Conservation (phyloP, 495 filamentous ascomycete genomes). For the Hypomontagnella submonticulosa region DNA sequence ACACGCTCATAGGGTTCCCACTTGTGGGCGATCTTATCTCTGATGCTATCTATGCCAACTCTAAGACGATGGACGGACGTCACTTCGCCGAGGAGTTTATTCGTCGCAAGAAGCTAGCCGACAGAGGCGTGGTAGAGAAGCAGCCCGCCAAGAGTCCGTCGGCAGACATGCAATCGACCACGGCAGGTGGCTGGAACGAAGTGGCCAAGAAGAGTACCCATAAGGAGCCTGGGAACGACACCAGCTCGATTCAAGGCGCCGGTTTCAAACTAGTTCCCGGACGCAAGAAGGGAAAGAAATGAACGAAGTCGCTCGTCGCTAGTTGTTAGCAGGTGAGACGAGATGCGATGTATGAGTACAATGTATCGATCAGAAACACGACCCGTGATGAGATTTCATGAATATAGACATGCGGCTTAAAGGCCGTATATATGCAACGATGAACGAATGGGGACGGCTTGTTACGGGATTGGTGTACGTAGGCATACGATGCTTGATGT, state of each 20-base stretch:
- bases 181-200: conserved; percentile 88
- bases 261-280: conserved; percentile 89
- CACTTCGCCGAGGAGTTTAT: conserved; percentile 96
- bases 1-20: conserved; percentile 77
- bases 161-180: conserved; percentile 58
- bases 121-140: conserved; percentile 81
- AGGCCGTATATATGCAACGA: not conserved
- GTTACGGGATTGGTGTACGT: no score
- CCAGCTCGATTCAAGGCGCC: conserved; percentile 65
- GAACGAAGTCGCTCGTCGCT: not conserved
- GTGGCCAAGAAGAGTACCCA: conserved; percentile 87
- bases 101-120: conserved; percentile 88
- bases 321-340: not conserved
- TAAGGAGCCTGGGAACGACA: conserved; percentile 57
- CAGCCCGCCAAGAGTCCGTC: conserved; percentile 61
- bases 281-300: conserved; percentile 93
- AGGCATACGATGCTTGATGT: no score
- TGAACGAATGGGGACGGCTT: conserved; percentile 1
- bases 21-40: conserved; percentile 82
- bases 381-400: conserved; percentile 7
- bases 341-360: conserved; percentile 8
- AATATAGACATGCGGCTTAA: not conserved
- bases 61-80: conserved; percentile 86
- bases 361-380: not conserved
- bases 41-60: conserved; percentile 86